Percentiles rank a stretch among this genome's conserved stretches.
These are phyloP conservation scores for Hypoxylon sp. DNA, from an alignment of 2,329 filamentous ascomycete species.

Conservation along the genomic window DNA sequence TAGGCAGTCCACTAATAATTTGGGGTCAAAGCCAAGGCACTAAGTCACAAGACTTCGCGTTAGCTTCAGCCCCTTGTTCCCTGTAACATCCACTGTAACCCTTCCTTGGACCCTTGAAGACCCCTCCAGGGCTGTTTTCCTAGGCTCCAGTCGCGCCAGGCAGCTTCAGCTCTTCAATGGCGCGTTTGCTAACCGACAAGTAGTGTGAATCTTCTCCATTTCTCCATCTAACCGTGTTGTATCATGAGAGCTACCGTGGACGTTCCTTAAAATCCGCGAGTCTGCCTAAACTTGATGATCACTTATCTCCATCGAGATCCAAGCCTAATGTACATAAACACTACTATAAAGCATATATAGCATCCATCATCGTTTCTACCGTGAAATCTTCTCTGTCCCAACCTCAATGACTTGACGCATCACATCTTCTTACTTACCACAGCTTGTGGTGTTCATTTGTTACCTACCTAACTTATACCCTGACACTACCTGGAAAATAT, in stretches of 20 bases:
- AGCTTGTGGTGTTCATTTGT: neutral
- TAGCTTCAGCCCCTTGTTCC: slow-evolving; percentile 14
- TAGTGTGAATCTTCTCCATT: slow-evolving; percentile 17
- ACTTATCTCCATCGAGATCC: slow-evolving; percentile 20
- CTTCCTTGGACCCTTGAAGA: slow-evolving; percentile 12
- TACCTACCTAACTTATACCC: neutral
- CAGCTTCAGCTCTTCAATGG: slow-evolving; percentile 28
- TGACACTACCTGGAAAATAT: slow-evolving; percentile 1
- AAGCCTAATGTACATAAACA: slow-evolving; percentile 11
- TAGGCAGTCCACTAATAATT: neutral
- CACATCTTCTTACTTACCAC: slow-evolving; percentile 1
- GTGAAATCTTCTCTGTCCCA: neutral
- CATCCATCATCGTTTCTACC: slow-evolving; percentile 17
- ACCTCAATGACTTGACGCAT: slow-evolving; percentile 4
- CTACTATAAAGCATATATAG: slow-evolving; percentile 23
- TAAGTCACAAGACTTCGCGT: slow-evolving; percentile 43
- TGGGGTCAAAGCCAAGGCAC: slow-evolving; percentile 9
- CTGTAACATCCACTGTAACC: slow-evolving; percentile 20
- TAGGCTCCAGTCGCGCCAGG: slow-evolving; percentile 42
- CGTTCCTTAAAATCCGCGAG: slow-evolving; percentile 11
- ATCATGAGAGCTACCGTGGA: neutral
- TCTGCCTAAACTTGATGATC: slow-evolving; percentile 39
- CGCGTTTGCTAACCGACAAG: slow-evolving; percentile 16
- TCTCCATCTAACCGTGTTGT: neutral
- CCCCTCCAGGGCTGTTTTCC: slow-evolving; percentile 29